Evolutionary conservation across 1,284 basidiomycete species (phyloP).

Genomic region (Cutaneotrichosporon sp.): DNA sequence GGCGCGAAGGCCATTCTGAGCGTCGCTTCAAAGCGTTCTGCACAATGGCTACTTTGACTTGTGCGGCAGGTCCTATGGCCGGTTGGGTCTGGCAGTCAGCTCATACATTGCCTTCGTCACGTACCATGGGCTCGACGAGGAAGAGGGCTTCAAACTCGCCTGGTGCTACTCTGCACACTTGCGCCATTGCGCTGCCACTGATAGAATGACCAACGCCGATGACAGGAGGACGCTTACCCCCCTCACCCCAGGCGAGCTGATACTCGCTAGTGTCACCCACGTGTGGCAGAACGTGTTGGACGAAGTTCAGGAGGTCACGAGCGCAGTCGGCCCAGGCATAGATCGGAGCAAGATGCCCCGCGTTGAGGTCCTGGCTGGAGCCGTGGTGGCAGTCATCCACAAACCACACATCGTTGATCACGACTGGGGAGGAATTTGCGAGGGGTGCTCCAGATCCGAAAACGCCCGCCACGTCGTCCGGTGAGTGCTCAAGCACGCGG

Average conservation of each 20-base stretch:
- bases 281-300: slow-evolving; percentile 50
- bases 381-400: slow-evolving; percentile 74
- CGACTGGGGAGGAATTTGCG: neutral
- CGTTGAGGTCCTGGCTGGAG: slow-evolving; percentile 66
- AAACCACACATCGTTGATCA: slow-evolving; percentile 69
- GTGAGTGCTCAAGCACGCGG: slow-evolving; percentile 42
- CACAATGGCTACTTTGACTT: slow-evolving; percentile 31
- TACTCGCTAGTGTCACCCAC: neutral
- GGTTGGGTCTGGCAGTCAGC: slow-evolving; percentile 2
- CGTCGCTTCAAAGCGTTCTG: slow-evolving; percentile 59
- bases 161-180: slow-evolving; percentile 61
- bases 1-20: slow-evolving; percentile 53
- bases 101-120: neutral
- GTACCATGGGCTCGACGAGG: slow-evolving; percentile 64
- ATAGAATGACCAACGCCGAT: slow-evolving; percentile 74
- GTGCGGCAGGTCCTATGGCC: neutral
- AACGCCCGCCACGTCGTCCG: neutral
- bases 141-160: slow-evolving; percentile 66
- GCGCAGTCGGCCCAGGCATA: slow-evolving; percentile 42
- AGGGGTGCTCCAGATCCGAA: slow-evolving; percentile 5
- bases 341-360: slow-evolving; percentile 49
- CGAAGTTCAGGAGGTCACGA: slow-evolving; percentile 44
- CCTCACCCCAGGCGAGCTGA: slow-evolving; percentile 49
- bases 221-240: slow-evolving; percentile 19
- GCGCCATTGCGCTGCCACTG: slow-evolving; percentile 61